These are phyloP conservation scores for Strobilomyces dryophilus DNA, from an alignment of 768 basidiomycete genomes.

Conservation along the genomic window DNA sequence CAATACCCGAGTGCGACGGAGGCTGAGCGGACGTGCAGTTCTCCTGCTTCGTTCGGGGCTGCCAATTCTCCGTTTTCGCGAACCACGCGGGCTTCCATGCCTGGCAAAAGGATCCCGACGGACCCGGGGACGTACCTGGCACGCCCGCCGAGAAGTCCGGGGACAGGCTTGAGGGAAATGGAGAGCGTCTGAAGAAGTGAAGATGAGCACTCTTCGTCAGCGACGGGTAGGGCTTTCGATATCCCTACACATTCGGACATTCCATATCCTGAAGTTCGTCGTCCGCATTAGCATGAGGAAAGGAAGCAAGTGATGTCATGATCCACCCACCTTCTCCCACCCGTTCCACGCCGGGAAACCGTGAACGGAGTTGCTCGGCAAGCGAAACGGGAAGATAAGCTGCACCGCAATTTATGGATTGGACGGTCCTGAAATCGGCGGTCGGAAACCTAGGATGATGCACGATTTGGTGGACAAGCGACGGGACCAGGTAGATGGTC, in stretches of 20 bases:
- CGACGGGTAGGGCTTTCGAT: background rate
- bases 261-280: slow-evolving; percentile 52
- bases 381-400: slow-evolving; percentile 65
- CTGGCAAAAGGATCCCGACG: slow-evolving; percentile 58
- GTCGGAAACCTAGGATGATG: slow-evolving; percentile 44
- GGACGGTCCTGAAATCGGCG: slow-evolving; percentile 51
- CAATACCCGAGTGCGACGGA: slow-evolving; percentile 68
- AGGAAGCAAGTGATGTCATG: background rate
- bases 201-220: background rate
- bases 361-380: slow-evolving; percentile 37
- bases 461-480: slow-evolving; percentile 60
- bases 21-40: slow-evolving; percentile 54
- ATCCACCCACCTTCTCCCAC: slow-evolving; percentile 44
- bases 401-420: slow-evolving; percentile 47
- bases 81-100: slow-evolving; percentile 59
- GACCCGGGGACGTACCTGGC: slow-evolving; percentile 39
- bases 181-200: slow-evolving; percentile 47
- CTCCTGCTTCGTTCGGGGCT: slow-evolving; percentile 54
- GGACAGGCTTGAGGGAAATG: slow-evolving; percentile 39
- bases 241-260: slow-evolving; percentile 61
- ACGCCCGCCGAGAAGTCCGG: slow-evolving; percentile 44
- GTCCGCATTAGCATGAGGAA: slow-evolving; percentile 2
- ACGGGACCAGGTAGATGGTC: slow-evolving; percentile 51
- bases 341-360: slow-evolving; percentile 30
- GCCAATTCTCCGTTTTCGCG: slow-evolving; percentile 57